Conservation (phyloP, 1,139 yeast species). For the Debaryomyces coudertii region DNA sequence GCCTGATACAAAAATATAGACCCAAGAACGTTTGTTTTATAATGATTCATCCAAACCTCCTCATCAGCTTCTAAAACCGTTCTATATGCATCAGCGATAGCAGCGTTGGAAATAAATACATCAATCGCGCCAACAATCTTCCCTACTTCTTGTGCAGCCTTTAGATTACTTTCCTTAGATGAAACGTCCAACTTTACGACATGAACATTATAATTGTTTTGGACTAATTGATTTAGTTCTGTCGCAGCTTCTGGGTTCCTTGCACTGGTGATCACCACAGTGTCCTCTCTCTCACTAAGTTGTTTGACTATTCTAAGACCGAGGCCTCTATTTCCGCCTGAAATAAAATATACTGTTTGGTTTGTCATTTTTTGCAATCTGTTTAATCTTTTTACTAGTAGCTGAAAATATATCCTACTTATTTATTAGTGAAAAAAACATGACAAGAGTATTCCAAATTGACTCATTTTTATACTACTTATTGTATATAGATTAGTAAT, state of each 20-base stretch:
- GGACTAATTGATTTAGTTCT: conserved; percentile 17
- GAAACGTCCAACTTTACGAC: conserved; percentile 6
- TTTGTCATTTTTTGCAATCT: conserved; percentile 4
- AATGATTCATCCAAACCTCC: conserved; percentile 3
- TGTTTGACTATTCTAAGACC: conserved; percentile 20
- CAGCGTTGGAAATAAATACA: conserved; percentile 4
- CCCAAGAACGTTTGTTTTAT: conserved; percentile 4
- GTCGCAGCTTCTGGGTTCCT: conserved; percentile 19
- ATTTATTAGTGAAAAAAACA: no score
- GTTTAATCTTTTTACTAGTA: background rate
- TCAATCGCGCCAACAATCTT: conserved; percentile 10
- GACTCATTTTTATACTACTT: background rate
- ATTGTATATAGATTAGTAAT: no score
- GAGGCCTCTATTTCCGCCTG: conserved; percentile 29
- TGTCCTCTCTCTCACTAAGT: conserved; percentile 14
- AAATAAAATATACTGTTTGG: conserved; percentile 19
- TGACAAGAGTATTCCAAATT: background rate
- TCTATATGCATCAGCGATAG: conserved; percentile 8
- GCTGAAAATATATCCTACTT: no score
- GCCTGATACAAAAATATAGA: conserved; percentile 32
- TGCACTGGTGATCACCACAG: conserved; percentile 21
- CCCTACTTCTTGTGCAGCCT: conserved; percentile 5
- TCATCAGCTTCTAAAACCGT: conserved; percentile 4
- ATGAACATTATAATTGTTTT: conserved; percentile 8
- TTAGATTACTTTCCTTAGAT: conserved; percentile 1